phyloP scores from a whole-genome alignment of 805 yeast species.

The Pichia gijzeniarum region DNA sequence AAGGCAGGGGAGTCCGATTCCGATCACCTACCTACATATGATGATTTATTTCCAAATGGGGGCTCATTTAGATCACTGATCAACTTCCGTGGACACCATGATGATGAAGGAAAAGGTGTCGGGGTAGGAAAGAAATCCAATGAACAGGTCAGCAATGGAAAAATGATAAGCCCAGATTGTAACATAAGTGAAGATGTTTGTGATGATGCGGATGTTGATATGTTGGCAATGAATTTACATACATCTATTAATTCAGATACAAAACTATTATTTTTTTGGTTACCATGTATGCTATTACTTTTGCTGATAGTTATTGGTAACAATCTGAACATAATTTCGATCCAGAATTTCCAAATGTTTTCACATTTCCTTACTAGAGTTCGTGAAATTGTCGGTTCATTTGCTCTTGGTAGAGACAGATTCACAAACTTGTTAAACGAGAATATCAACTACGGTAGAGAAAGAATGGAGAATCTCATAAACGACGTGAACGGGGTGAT shows the following conservation, averaged over 20 bases:
- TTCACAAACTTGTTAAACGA: slow-evolving; percentile 31
- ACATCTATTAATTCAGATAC: slow-evolving; percentile 62
- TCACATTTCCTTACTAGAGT: slow-evolving; percentile 32
- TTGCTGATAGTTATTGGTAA: slow-evolving; percentile 34
- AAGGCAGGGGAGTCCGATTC: slow-evolving; percentile 20
- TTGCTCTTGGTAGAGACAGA: slow-evolving; percentile 44
- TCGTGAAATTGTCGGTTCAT: slow-evolving; percentile 39
- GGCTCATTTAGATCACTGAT: slow-evolving; percentile 24
- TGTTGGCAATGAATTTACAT: slow-evolving; percentile 27
- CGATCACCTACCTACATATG: slow-evolving; percentile 62
- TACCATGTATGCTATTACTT: slow-evolving; percentile 63
- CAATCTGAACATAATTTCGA: slow-evolving; percentile 22
- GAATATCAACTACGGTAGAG: slow-evolving; percentile 27
- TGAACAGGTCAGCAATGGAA: too few relatives aligned
- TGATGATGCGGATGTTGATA: slow-evolving; percentile 6
- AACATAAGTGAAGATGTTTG: slow-evolving; percentile 1
- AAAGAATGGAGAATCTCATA: slow-evolving; percentile 28
- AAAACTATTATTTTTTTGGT: slow-evolving; percentile 86
- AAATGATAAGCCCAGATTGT: background rate
- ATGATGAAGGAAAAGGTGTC: slow-evolving; percentile 16
- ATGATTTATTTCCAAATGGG: slow-evolving; percentile 64
- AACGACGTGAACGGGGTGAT: slow-evolving; percentile 38
- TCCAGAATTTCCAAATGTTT: slow-evolving; percentile 18
- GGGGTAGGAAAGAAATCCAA: too few relatives aligned
- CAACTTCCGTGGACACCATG: slow-evolving; percentile 23